Evolutionary conservation across 1,284 basidiomycete species (phyloP).

Genomic region (Ganoderma boninense): DNA sequence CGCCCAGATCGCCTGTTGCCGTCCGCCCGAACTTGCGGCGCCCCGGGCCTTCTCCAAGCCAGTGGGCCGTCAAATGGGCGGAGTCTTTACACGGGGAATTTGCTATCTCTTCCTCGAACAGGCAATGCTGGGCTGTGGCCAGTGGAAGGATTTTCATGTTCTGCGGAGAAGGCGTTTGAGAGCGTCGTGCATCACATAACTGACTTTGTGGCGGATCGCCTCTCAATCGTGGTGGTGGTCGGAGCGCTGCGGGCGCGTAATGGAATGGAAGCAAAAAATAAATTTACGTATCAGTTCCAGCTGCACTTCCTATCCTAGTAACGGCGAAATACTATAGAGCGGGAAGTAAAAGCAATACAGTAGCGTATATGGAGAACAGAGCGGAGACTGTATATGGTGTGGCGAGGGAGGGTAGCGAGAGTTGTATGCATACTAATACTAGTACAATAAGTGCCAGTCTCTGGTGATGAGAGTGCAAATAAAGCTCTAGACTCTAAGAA

Average conservation of each 20-base stretch:
- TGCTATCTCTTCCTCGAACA: constrained; percentile 23
- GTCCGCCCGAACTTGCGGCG: constrained; percentile 10
- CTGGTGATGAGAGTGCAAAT: constrained; percentile 2
- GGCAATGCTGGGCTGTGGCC: constrained; percentile 22
- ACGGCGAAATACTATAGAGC: constrained; percentile 27
- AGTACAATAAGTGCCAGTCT: constrained; percentile 14
- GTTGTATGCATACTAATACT: constrained; percentile 17
- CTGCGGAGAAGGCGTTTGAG: constrained; percentile 26
- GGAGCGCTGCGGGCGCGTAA: constrained; percentile 19
- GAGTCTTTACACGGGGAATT: constrained; percentile 30
- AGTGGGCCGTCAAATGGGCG: constrained; percentile 12
- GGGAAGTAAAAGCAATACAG: constrained; percentile 29
- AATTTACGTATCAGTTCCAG: constrained; percentile 20
- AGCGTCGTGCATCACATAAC: constrained; percentile 28
- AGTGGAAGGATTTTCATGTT: constrained; percentile 21
- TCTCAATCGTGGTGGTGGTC: constrained; percentile 1
- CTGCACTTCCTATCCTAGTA: constrained; percentile 27
- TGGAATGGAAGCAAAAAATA: constrained; percentile 28
- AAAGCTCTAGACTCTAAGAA: constrained; percentile 30
- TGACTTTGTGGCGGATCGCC: constrained; percentile 32
- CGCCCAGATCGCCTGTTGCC: constrained; percentile 24
- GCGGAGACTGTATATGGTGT: constrained; percentile 1
- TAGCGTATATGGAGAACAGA: constrained; percentile 20
- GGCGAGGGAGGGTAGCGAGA: constrained; percentile 13
- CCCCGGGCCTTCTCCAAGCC: constrained; percentile 24